Percentiles rank a stretch among this genome's conserved stretches.
phyloP scores from a whole-genome alignment of 2,329 filamentous ascomycete genomes.

The Thielaviopsis euricoi region DNA sequence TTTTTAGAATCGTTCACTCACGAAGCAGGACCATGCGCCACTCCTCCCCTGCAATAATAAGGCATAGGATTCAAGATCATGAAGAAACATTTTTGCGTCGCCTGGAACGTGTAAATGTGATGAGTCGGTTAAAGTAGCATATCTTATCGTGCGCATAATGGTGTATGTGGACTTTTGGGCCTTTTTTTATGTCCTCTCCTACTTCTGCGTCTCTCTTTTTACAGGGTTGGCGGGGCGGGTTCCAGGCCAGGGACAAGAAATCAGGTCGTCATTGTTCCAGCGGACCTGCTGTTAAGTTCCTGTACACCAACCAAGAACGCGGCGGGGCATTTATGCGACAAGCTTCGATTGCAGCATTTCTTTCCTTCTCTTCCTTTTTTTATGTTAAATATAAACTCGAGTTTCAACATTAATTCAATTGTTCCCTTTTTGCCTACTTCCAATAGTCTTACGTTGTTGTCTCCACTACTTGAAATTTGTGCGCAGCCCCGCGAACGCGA shows the following conservation, averaged over 20 bases:
- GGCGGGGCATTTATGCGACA: not conserved
- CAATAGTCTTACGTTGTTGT: too few relatives aligned
- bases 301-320: not conserved
- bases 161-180: not conserved
- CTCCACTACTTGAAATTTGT: too few relatives aligned
- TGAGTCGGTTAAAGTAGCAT: not conserved
- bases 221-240: not conserved
- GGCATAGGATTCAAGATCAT: constrained; percentile 5
- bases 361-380: too few relatives aligned
- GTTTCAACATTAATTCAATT: too few relatives aligned
- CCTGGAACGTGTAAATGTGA: too few relatives aligned
- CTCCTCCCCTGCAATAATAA: not conserved
- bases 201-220: not conserved
- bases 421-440: too few relatives aligned
- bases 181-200: not conserved
- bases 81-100: not conserved
- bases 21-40: not conserved
- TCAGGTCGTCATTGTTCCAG: not conserved
- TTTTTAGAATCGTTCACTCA: not conserved
- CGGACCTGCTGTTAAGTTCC: not conserved
- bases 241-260: not conserved
- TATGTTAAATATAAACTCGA: not conserved
- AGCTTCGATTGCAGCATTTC: not conserved
- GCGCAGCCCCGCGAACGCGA: not conserved
- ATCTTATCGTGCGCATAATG: not conserved